Conservation (phyloP, 1,284 basidiomycete genomes). For the Polyporus tsugae region DNA sequence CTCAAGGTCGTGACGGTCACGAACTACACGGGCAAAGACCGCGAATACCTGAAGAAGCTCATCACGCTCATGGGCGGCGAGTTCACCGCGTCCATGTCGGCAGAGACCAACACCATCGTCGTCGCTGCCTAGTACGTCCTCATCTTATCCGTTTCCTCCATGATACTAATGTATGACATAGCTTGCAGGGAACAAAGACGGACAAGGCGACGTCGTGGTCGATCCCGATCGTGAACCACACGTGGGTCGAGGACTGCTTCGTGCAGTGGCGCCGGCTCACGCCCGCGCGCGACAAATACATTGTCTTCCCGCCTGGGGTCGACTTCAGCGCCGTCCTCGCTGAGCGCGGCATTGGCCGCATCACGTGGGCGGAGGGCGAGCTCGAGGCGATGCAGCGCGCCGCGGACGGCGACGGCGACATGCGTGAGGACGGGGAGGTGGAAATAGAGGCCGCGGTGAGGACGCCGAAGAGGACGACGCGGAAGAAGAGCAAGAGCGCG, state of each 20-base stretch:
- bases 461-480: slow-evolving; percentile 13
- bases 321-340: slow-evolving; percentile 72
- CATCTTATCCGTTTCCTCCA: not conserved
- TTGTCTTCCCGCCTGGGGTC: slow-evolving; percentile 68
- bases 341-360: slow-evolving; percentile 53
- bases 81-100: slow-evolving; percentile 83
- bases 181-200: slow-evolving; percentile 76
- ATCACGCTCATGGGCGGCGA: slow-evolving; percentile 79
- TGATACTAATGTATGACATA: slow-evolving; percentile 38
- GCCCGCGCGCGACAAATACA: slow-evolving; percentile 70
- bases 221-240: slow-evolving; percentile 88
- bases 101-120: slow-evolving; percentile 74
- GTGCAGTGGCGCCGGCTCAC: slow-evolving; percentile 77
- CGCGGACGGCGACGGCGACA: slow-evolving; percentile 26
- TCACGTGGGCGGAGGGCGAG: slow-evolving; percentile 43
- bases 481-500: slow-evolving; percentile 22
- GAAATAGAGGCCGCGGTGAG: not conserved
- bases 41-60: slow-evolving; percentile 88
- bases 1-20: slow-evolving; percentile 81
- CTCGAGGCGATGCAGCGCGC: slow-evolving; percentile 37
- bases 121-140: slow-evolving; percentile 80
- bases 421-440: slow-evolving; percentile 17
- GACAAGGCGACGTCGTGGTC: slow-evolving; percentile 80
- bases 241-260: slow-evolving; percentile 91
- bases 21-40: slow-evolving; percentile 85